phyloP scores from a whole-genome alignment of 2,329 filamentous ascomycete species.

The Piedraia hortae region DNA sequence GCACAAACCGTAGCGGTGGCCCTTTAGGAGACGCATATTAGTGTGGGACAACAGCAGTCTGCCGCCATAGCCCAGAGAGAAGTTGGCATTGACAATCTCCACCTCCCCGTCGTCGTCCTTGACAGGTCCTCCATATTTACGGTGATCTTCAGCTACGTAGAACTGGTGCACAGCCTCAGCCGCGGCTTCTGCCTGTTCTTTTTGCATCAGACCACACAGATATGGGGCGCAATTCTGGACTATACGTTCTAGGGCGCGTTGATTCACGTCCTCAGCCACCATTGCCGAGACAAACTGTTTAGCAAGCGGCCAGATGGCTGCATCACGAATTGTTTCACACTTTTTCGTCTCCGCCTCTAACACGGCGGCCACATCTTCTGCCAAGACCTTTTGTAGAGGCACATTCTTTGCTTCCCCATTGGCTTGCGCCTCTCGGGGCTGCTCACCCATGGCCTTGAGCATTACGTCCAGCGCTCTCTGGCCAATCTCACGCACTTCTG shows the following conservation, averaged over 20 bases:
- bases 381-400: conserved; percentile 34
- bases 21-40: conserved; percentile 79
- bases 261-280: conserved; percentile 69
- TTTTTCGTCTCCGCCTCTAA: conserved; percentile 53
- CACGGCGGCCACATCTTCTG: conserved; percentile 46
- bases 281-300: conserved; percentile 55
- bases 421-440: too few relatives aligned
- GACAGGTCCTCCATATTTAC: conserved; percentile 58
- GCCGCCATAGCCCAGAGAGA: conserved; percentile 89
- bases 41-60: conserved; percentile 94
- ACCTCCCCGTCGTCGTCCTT: conserved; percentile 78
- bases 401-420: conserved; percentile 23
- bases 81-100: conserved; percentile 93
- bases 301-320: conserved; percentile 33
- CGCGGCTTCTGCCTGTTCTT: conserved; percentile 34
- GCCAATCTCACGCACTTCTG: conserved; percentile 79
- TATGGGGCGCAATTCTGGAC: conserved; percentile 43
- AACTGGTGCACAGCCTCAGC: conserved; percentile 47
- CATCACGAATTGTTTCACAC: conserved; percentile 32
- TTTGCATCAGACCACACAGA: conserved; percentile 38
- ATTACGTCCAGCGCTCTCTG: conserved; percentile 62
- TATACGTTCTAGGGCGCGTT: conserved; percentile 51
- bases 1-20: conserved; percentile 88
- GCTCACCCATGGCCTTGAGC: conserved; percentile 65
- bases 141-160: conserved; percentile 61